phyloP scores from a whole-genome alignment of 192 early-diverging fungal species.

The Entophlyctis luteolus region DNA sequence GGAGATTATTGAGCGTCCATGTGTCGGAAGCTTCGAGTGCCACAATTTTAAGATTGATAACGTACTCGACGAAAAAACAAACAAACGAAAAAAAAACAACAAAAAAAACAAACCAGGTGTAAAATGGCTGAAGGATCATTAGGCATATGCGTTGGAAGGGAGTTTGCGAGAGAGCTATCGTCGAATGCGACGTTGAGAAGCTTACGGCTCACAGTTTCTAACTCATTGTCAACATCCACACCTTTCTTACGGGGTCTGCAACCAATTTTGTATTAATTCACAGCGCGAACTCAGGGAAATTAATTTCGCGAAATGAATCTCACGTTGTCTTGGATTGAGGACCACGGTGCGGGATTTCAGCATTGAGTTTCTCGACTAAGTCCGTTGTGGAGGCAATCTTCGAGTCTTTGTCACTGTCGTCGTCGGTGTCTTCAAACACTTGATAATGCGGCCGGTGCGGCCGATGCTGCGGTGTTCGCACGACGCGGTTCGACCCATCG shows the following conservation, averaged over 20 bases:
- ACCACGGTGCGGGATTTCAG: slow-evolving; percentile 2
- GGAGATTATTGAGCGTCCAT: not conserved
- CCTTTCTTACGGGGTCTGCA: slow-evolving; percentile 24
- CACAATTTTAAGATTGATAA: not conserved
- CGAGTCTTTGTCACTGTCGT: slow-evolving; percentile 1
- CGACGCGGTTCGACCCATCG: not conserved
- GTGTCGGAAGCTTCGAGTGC: slow-evolving; percentile 18
- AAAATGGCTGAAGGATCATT: slow-evolving; percentile 2
- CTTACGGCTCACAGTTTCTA: slow-evolving; percentile 21
- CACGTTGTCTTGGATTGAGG: slow-evolving; percentile 27
- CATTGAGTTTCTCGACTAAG: slow-evolving; percentile 3
- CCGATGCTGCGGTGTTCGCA: not conserved
- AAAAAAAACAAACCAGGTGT: slow-evolving; percentile 13
- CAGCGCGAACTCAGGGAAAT: not conserved
- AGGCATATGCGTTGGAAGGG: slow-evolving; percentile 12
- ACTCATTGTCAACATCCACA: slow-evolving; percentile 22
- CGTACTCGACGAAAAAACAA: not conserved
- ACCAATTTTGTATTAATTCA: not conserved
- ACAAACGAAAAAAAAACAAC: not conserved
- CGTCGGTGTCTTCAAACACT: not conserved
- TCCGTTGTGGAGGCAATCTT: not conserved
- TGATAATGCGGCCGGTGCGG: no score
- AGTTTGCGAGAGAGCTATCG: slow-evolving; percentile 7
- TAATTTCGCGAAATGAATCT: not conserved
- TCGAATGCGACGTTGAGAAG: slow-evolving; percentile 21